Evolutionary conservation across 805 yeast species (phyloP), one percentile per base, ranked within the genome.

Genomic region (Barnettozyma wickerhamii): DNA sequence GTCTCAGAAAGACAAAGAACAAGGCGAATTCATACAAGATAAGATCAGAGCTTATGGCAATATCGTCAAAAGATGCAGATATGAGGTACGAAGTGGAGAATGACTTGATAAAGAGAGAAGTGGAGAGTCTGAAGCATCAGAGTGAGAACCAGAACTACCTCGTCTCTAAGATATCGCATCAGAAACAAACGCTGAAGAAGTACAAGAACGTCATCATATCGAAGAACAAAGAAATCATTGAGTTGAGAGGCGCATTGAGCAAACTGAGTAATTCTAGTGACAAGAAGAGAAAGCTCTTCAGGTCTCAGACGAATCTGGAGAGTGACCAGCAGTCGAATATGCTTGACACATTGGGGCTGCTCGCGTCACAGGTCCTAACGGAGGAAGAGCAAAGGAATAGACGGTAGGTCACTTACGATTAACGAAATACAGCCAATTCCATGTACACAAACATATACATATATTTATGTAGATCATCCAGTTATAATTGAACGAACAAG

Each of bases 341-440:
- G 63, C 46, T 77, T 35, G 71, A 69, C 33, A 73, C 81, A 1
- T 58, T 77, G 35, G 82, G 80, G 12, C 56, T 73, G 42, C 59
- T 77, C 40, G 82, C 82, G 4, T 66, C 75, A 31, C 81, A 75
- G 47, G 78, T 72, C 0, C 52, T 74, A 24, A 64, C 65, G 33
- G 71, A 67, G 40, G 66, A 64, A 42, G 45, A 54, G 35, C 38
- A 46, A 19, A 30, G 13, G 18, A 18, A 10, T 13, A 37, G 26
- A 23, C 9, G 12, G 12, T 23, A 12, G 12, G 12, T 12, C 26
- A 23, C 14, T 28, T 28, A 28, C 18, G 30, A 28, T n/a, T 28
- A 12, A n/a, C 7, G 17, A 14, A 28, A 28, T 28, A 28, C 13
- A 14, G n/a, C n/a, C 38, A 33, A 34, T 14, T 21, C 32, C 36